phyloP scores from a whole-genome alignment of 495 filamentous ascomycete genomes.

The Tetracladium marchalianum region DNA sequence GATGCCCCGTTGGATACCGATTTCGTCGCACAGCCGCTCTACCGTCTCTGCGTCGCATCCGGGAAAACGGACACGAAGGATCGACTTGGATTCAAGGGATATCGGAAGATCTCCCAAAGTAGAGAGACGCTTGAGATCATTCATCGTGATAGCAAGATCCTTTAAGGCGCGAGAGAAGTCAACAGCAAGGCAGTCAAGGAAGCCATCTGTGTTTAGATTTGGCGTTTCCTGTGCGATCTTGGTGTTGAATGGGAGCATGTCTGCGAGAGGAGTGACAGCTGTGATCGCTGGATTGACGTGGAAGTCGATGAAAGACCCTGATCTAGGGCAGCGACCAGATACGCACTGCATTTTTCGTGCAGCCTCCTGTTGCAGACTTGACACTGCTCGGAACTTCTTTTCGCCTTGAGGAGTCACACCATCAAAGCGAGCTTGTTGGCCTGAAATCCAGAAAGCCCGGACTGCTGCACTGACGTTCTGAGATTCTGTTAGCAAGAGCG shows the following conservation, averaged over 20 bases:
- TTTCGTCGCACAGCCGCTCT: slow-evolving; percentile 73
- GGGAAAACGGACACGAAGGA: slow-evolving; percentile 74
- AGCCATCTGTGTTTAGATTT: slow-evolving; percentile 65
- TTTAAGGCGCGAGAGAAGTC: slow-evolving; percentile 85
- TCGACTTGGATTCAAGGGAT: slow-evolving; percentile 46
- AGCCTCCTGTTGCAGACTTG: slow-evolving; percentile 58
- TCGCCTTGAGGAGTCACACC: slow-evolving; percentile 60
- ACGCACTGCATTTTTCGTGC: slow-evolving; percentile 46
- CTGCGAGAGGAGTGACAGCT: slow-evolving; percentile 54
- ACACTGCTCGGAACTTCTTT: slow-evolving; percentile 66
- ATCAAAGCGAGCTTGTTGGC: slow-evolving; percentile 77
- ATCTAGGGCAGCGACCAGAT: slow-evolving; percentile 39
- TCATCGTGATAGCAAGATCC: slow-evolving; percentile 68
- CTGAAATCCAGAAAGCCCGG: slow-evolving; percentile 80
- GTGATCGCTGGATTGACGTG: slow-evolving; percentile 79
- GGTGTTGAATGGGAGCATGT: slow-evolving; percentile 10
- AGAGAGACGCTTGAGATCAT: slow-evolving; percentile 70
- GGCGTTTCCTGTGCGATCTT: slow-evolving; percentile 17
- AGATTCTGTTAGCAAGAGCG: no score
- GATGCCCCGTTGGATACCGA: slow-evolving; percentile 68
- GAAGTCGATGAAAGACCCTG: slow-evolving; percentile 76
- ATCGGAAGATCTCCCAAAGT: slow-evolving; percentile 77
- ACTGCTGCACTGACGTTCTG: slow-evolving; percentile 80
- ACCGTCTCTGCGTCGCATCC: slow-evolving; percentile 83
- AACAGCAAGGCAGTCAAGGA: slow-evolving; percentile 72